A percentile compares a stretch with the other conserved stretches of the same genome.
phyloP scores from a whole-genome alignment of 139 green algal genomes.

The Volvox reticuliferus region DNA sequence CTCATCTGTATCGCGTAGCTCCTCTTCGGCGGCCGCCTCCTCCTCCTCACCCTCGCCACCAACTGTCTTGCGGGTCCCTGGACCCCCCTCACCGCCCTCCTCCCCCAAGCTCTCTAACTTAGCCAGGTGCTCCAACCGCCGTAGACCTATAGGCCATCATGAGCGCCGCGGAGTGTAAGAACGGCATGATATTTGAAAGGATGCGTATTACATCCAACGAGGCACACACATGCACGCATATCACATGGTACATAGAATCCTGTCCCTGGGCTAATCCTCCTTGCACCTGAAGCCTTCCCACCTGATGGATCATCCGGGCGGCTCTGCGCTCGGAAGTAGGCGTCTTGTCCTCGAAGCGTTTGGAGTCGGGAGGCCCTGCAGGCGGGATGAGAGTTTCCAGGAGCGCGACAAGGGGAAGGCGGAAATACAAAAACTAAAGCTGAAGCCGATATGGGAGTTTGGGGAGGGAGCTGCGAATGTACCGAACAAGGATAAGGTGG shows the following conservation, averaged over 20 bases:
- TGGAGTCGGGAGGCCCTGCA: slow-evolving; percentile 30
- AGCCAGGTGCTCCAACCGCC: slow-evolving; percentile 46
- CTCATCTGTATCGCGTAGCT: slow-evolving; percentile 51
- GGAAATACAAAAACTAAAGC: no score
- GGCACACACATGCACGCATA: no score
- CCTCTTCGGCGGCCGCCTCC: slow-evolving; percentile 31
- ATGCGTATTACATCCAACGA: no score
- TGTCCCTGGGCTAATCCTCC: no score
- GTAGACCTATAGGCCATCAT: slow-evolving; percentile 5
- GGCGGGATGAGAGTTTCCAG: not conserved
- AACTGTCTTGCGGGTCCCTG: not conserved
- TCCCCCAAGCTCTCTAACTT: slow-evolving; percentile 35
- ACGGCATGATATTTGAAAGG: not conserved
- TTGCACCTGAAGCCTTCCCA: not conserved
- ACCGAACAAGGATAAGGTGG: no score
- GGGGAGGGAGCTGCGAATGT: no score
- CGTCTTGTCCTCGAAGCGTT: slow-evolving; percentile 26
- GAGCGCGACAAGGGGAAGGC: no score
- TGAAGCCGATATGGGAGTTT: no score
- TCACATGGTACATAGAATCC: no score
- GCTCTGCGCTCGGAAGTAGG: slow-evolving; percentile 25
- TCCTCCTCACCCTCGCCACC: slow-evolving; percentile 33
- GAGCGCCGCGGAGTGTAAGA: not conserved
- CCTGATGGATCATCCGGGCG: not conserved
- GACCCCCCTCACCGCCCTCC: not conserved